Evolutionary conservation across 139 green algal species (phyloP), one percentile per base, ranked within the genome.

Genomic region (Parachlorella kessleri): DNA sequence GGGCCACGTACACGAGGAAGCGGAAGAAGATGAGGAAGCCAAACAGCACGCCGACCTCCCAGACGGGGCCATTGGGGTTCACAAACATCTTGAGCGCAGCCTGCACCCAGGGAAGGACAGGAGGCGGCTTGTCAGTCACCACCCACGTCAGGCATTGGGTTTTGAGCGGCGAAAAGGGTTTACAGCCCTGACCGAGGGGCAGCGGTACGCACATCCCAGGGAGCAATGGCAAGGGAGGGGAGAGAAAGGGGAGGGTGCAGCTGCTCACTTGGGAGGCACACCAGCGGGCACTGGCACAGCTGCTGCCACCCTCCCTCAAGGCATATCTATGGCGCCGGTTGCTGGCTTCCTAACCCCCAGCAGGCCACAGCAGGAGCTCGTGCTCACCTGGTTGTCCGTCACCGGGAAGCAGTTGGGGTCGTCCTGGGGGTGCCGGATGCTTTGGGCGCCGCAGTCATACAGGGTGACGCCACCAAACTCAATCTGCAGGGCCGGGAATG

Each of bases 1-100:
- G 70, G 2, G 77, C 75, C 24, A 82, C 59, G 65, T 88, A 86
- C 28, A 84, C 84, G 28, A 42, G 30, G 48, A 77, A 14, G 40
- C 81, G 79, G 26, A 75, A 77, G 2, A 76, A 38, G 7, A 84
- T 18, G 1, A 88, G 78, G 41, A 79, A 84, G 33, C 32, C 74
- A 9, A 87, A 23, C 10, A 87, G 75, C 30, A 84, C 70, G 6
- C 67, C 41, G 28, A 64, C 82, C 70, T 84, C 67, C 55, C 72
- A 70, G 37, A 67, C n/a, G 14, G 73, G 64, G 24, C 36, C 35
- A 39, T 73, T 75, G 36, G 80, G 36, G 63, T 86, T 70, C 38
- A 78, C 59, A 24, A 48, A 28, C 4, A 81, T 59, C 24, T 36
- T 32, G 18, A 85, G 39, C 10, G 64, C 55, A 6, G 26, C 41